Evolutionary conservation across 176 grass and related monocot species (phyloP), one percentile per base, ranked within the genome.

Genomic region (Hyparrhenia diplandra): DNA sequence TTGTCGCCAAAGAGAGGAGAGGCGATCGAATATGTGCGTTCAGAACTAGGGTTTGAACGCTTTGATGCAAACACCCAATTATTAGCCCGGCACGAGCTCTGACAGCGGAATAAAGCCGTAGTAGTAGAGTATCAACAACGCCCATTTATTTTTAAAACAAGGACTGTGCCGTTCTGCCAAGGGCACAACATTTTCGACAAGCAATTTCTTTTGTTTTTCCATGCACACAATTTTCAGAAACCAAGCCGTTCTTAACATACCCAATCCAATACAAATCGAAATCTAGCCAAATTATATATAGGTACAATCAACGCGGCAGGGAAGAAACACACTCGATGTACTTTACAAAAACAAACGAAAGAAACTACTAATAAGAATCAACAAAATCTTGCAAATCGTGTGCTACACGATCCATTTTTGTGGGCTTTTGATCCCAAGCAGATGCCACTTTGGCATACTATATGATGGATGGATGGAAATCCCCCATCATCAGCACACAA

Each of bases 341-440:
- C 65, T 78, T 82, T 89, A 67, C 79, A 86, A 21, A n/a, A n/a
- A 86, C 82, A 24, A 82, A 41, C 23, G 12, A 73, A 90, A 72
- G 25, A 69, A 80, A 24, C 3, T 25, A 59, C 54, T 10, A 59
- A 68, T 18, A 80, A 40, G 64, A 86, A 79, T 55, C 20, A 74
- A 58, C 67, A 86, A 90, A 86, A 86, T 73, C 73, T 59, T 30
- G 9, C n/a, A 83, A 90, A 86, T 69, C 83, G 67, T n/a, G 6
- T 36, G 47, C 61, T 69, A 74, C 42, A 82, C 71, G 65, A 85
- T 70, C 82, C 80, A 21, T 1, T 1, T 32, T 41, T 35, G n/a
- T n/a, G n/a, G n/a, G n/a, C n/a, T 36, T 30, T 29, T 0, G 24
- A 70, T 69, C 32, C 28, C 79, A 73, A 73, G 67, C 62, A 60